These are phyloP conservation scores for Pulveroboletus ravenelii DNA, from an alignment of 768 basidiomycete genomes.

Conservation along the genomic window DNA sequence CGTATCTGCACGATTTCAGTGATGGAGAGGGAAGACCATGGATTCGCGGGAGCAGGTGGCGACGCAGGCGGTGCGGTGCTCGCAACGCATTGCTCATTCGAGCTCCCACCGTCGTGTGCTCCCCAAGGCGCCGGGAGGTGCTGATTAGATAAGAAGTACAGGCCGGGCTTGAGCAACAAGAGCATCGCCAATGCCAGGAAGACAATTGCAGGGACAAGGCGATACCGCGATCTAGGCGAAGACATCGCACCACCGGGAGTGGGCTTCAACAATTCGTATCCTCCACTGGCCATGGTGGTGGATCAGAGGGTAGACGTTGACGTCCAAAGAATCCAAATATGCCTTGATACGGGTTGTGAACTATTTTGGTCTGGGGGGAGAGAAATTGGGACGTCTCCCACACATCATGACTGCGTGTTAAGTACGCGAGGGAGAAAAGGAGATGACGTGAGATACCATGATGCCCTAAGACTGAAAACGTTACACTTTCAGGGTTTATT, in stretches of 20 bases:
- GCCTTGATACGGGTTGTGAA: neutral
- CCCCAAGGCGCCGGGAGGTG: neutral
- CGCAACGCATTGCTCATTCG: slow-evolving; percentile 34
- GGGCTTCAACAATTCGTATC: slow-evolving; percentile 17
- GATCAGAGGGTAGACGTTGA: neutral
- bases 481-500: neutral
- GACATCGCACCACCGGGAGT: neutral
- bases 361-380: neutral
- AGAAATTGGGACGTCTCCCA: neutral
- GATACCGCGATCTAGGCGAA: slow-evolving; percentile 10
- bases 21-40: slow-evolving; percentile 49
- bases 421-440: neutral
- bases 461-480: too few relatives aligned
- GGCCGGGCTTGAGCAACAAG: slow-evolving; percentile 6
- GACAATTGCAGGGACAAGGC: slow-evolving; percentile 9
- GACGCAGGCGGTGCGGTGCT: slow-evolving; percentile 29
- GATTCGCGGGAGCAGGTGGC: slow-evolving; percentile 42
- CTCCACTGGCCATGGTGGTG: slow-evolving; percentile 15
- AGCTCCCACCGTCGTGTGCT: neutral
- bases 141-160: slow-evolving; percentile 1
- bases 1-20: slow-evolving; percentile 41
- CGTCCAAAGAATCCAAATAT: neutral
- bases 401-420: neutral
- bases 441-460: neutral
- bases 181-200: slow-evolving; percentile 12